Evolutionary conservation across 2,329 filamentous ascomycete genomes (phyloP).

Genomic region (Septoria linicola): DNA sequence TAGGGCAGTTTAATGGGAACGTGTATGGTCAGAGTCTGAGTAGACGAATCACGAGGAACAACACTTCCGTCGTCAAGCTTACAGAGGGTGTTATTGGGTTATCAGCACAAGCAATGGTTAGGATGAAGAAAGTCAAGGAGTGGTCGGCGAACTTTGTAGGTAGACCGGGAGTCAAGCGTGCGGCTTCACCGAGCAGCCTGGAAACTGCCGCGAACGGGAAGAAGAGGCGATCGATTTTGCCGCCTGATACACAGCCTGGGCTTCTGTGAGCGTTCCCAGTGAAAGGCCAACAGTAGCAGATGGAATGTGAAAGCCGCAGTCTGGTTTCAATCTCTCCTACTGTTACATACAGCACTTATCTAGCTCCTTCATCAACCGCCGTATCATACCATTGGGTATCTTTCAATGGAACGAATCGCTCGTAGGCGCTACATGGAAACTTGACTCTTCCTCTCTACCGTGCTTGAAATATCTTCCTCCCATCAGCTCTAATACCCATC

Average conservation of each 20-base stretch:
- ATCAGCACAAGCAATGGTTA: constrained; percentile 60
- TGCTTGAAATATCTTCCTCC: too few relatives aligned
- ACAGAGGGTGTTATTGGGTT: constrained; percentile 41
- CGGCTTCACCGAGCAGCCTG: background rate
- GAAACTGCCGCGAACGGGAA: background rate
- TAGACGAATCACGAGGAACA: constrained; percentile 66
- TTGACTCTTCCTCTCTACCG: too few relatives aligned
- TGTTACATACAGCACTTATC: too few relatives aligned
- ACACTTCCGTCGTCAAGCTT: constrained; percentile 53
- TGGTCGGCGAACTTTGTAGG: constrained; percentile 75
- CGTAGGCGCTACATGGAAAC: too few relatives aligned
- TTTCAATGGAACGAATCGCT: too few relatives aligned
- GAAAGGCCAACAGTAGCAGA: too few relatives aligned
- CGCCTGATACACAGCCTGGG: constrained; percentile 35
- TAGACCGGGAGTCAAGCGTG: constrained; percentile 2
- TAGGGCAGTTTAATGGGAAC: constrained; percentile 70
- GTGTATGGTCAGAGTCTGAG: constrained; percentile 85
- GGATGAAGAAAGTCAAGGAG: constrained; percentile 65
- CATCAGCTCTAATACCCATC: too few relatives aligned
- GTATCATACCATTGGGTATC: too few relatives aligned
- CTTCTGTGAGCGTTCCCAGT: constrained; percentile 5
- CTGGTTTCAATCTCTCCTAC: too few relatives aligned
- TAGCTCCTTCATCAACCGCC: too few relatives aligned
- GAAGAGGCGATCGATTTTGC: constrained; percentile 26
- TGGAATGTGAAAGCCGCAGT: too few relatives aligned